A percentile compares a stretch with the other conserved stretches of the same genome.
Evolutionary conservation across 768 basidiomycete genomes (phyloP).

Genomic region (Termitomyces eurrhizus): DNA sequence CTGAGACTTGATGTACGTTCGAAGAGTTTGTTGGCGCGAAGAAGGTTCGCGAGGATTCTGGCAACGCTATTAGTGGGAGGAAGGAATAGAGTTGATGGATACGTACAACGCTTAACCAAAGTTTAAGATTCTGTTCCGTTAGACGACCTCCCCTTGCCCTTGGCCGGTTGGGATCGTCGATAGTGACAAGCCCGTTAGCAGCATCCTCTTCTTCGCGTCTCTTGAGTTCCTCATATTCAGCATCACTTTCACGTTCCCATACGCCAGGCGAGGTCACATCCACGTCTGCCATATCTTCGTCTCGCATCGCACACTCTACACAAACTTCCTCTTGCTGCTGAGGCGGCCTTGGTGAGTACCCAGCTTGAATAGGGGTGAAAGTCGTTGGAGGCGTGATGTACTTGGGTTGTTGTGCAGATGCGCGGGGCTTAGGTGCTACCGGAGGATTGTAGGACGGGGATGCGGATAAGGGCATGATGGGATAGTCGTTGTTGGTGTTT

Average conservation of each 20-base stretch:
- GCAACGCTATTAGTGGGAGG: slow-evolving; percentile 10
- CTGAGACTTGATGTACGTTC: slow-evolving; percentile 80
- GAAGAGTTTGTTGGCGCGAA: slow-evolving; percentile 78
- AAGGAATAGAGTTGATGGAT: slow-evolving; percentile 1
- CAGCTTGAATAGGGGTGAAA: slow-evolving; percentile 56
- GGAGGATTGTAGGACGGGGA: slow-evolving; percentile 60
- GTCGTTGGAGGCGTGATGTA: slow-evolving; percentile 59
- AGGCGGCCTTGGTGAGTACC: slow-evolving; percentile 54
- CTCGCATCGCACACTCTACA: slow-evolving; percentile 97
- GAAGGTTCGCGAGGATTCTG: slow-evolving; percentile 91
- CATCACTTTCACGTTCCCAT: slow-evolving; percentile 92
- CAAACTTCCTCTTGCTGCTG: slow-evolving; percentile 77
- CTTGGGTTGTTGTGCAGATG: slow-evolving; percentile 71
- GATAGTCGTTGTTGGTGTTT: slow-evolving; percentile 30
- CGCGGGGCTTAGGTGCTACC: slow-evolving; percentile 63
- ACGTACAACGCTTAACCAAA: slow-evolving; percentile 78
- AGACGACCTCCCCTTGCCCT: slow-evolving; percentile 63
- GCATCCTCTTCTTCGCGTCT: slow-evolving; percentile 71
- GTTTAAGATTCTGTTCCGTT: slow-evolving; percentile 72
- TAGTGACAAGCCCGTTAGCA: slow-evolving; percentile 39
- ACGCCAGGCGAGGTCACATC: slow-evolving; percentile 80
- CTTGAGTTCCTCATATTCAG: slow-evolving; percentile 71
- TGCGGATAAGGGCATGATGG: slow-evolving; percentile 55
- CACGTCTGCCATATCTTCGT: slow-evolving; percentile 97
- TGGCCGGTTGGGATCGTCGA: slow-evolving; percentile 54